Percentiles rank a stretch among this genome's conserved stretches.
These are phyloP conservation scores for Torulaspora microellipsoides DNA, from an alignment of 805 yeast genomes.

Conservation along the genomic window DNA sequence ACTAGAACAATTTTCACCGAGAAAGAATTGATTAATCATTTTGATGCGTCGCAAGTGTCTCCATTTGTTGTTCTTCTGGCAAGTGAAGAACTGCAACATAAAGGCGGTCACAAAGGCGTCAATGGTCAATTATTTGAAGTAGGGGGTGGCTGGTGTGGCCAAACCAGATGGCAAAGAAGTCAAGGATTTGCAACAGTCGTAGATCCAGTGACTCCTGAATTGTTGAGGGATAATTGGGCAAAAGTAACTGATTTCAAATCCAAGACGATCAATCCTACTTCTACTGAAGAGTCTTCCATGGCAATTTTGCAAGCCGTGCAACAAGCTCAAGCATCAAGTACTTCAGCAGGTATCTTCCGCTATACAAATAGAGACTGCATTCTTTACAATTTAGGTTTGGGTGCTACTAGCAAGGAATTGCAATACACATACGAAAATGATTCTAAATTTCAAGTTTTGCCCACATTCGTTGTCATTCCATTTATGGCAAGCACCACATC, in stretches of 20 bases:
- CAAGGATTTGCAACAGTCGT: conserved; percentile 67
- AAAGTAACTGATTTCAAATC: conserved; percentile 63
- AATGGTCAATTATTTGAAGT: conserved; percentile 84
- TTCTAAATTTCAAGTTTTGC: conserved; percentile 75
- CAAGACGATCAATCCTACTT: conserved; percentile 44
- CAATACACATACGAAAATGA: conserved; percentile 75
- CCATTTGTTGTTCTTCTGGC: conserved; percentile 79
- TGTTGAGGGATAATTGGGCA: conserved; percentile 61
- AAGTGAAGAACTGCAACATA: conserved; percentile 58
- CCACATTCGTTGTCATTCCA: conserved; percentile 88
- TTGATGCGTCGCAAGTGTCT: conserved; percentile 84
- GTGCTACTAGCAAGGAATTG: conserved; percentile 74
- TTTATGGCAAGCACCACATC: conserved; percentile 61
- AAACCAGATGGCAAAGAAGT: conserved; percentile 92
- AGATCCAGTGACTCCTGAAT: conserved; percentile 53
- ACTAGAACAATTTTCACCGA: conserved; percentile 80
- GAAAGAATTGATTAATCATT: conserved; percentile 67
- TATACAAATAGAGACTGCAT: conserved; percentile 69
- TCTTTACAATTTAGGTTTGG: conserved; percentile 84
- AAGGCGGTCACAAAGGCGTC: conserved; percentile 34
- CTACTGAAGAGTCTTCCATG: conserved; percentile 74
- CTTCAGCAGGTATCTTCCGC: conserved; percentile 42
- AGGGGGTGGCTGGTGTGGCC: conserved; percentile 96
- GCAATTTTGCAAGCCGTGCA: conserved; percentile 64
- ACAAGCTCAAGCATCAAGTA: conserved; percentile 35